A percentile compares a stretch with the other conserved stretches of the same genome.
Conservation (phyloP, 208 protist species). For the Herpetomonas tarakana region DNA sequence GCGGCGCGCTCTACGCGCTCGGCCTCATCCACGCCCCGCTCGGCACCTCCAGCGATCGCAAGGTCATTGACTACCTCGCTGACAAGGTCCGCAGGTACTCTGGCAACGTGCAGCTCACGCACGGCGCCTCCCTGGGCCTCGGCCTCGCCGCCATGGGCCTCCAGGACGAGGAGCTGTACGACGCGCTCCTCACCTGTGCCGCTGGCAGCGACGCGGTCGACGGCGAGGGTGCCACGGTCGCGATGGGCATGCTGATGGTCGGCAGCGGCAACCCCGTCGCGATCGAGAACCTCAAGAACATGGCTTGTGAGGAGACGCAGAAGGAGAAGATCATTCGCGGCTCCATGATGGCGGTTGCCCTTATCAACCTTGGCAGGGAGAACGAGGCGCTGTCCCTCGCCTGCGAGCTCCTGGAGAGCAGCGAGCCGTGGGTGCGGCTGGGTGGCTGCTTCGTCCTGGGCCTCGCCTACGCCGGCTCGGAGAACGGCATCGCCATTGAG, state of each 20-base stretch:
- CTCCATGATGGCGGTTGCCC: conserved; percentile 94
- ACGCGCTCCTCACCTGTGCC: conserved; percentile 94
- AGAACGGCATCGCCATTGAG: conserved; percentile 93
- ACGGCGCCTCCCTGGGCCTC: conserved; percentile 97
- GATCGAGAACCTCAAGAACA: conserved; percentile 92
- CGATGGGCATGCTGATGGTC: conserved; percentile 98
- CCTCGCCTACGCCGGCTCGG: conserved; percentile 97
- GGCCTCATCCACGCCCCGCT: conserved; percentile 97
- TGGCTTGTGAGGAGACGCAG: conserved; percentile 95
- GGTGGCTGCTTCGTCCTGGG: conserved; percentile 97
- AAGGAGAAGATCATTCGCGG: conserved; percentile 99
- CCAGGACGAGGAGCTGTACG: conserved; percentile 91
- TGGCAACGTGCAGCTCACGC: conserved; percentile 91
- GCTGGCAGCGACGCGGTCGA: conserved; percentile 95
- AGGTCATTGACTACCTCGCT: conserved; percentile 78
- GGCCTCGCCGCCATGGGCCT: conserved; percentile 91
- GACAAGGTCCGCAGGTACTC: conserved; percentile 66
- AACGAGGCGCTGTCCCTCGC: conserved; percentile 93
- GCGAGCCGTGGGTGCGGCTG: conserved; percentile 96
- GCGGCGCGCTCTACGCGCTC: conserved; percentile 97
- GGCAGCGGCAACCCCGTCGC: conserved; percentile 89
- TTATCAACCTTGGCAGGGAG: conserved; percentile 97
- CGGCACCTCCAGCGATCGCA: conserved; percentile 82
- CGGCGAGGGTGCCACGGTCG: conserved; percentile 97
- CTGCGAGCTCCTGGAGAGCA: conserved; percentile 90